Conservation (phyloP, 768 basidiomycete species). For the Leucogyrophana mollusca region DNA sequence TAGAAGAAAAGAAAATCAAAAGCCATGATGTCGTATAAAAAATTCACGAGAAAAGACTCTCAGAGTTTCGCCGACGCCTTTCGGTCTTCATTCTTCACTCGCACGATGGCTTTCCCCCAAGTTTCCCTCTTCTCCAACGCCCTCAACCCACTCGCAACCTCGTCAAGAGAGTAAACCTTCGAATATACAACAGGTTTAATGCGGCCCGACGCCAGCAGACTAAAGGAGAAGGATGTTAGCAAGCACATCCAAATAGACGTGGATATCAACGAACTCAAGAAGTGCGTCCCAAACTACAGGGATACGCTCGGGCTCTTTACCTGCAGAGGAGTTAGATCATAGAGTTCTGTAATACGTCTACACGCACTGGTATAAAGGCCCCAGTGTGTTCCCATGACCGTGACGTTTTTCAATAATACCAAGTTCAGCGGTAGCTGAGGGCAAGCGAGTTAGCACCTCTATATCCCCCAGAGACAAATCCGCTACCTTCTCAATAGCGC, state of each 20-base stretch:
- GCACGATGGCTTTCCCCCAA: conserved; percentile 87
- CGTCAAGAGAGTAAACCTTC: conserved; percentile 66
- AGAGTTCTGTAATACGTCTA: background rate
- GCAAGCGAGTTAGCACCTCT: conserved; percentile 1
- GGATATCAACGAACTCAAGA: conserved; percentile 45
- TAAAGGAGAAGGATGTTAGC: no score
- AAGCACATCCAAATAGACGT: no score
- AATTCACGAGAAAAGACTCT: background rate
- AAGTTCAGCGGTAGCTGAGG: conserved; percentile 85
- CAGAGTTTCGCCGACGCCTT: conserved; percentile 41
- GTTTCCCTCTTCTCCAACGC: conserved; percentile 83
- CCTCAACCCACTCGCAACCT: conserved; percentile 61
- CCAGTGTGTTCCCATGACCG: conserved; percentile 85
- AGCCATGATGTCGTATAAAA: background rate
- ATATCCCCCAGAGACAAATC: background rate
- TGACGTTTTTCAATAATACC: conserved; percentile 82
- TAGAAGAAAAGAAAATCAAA: background rate
- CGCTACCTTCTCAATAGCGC: conserved; percentile 20
- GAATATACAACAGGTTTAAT: conserved; percentile 71
- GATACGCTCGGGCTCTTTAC: conserved; percentile 64
- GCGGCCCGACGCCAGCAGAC: conserved; percentile 66
- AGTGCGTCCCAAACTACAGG: conserved; percentile 71
- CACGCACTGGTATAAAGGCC: conserved; percentile 71
- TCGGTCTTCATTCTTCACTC: conserved; percentile 52
- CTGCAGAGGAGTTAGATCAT: conserved; percentile 30